Conservation (phyloP, 2,329 filamentous ascomycete genomes). For the Calonectria ilicicola region DNA sequence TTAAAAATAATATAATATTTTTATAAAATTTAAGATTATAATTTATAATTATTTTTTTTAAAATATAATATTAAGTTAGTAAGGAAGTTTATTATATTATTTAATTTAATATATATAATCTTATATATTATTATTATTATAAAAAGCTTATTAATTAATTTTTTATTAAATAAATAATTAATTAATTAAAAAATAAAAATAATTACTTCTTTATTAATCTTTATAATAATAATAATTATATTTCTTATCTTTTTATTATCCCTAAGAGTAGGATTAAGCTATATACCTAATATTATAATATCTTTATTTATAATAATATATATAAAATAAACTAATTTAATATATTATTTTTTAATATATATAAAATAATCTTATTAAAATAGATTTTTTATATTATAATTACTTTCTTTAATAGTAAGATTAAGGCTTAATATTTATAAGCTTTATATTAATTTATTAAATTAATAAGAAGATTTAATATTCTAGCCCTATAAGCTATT, state of each 20-base stretch:
- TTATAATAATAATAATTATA: no score
- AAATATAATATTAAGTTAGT: no score
- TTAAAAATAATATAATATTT: no score
- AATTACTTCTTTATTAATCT: no score
- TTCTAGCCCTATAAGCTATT: background rate
- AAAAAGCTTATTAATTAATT: no score
- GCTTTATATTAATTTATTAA: background rate
- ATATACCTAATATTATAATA: background rate
- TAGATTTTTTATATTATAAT: background rate
- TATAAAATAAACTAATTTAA: background rate
- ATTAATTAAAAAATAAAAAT: no score
- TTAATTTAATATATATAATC: no score
- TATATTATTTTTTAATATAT: slow-evolving; percentile 1
- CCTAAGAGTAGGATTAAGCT: background rate
- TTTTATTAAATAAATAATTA: no score
- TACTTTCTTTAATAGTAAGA: background rate
- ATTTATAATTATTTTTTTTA: no score
- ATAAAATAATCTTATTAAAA: background rate
- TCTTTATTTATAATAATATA: background rate
- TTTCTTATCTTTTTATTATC: background rate
- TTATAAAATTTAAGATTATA: no score
- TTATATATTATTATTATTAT: no score
- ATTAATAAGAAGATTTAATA: background rate
- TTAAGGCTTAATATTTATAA: background rate
- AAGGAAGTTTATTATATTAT: no score